Conservation (phyloP, 2,329 filamentous ascomycete genomes). For the Pseudogymnoascus destructans region DNA sequence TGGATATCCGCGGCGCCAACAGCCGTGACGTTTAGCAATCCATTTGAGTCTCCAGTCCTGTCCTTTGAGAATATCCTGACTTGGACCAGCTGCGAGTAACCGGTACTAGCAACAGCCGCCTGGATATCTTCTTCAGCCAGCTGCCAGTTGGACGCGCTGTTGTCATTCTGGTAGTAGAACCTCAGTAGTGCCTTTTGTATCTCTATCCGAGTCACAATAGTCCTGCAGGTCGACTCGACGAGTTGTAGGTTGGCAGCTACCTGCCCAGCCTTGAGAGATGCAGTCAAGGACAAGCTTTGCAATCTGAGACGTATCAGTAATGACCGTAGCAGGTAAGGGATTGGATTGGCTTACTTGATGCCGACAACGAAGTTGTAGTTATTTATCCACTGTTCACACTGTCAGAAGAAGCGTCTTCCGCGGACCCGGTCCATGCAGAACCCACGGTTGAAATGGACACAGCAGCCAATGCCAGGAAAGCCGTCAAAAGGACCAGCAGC, state of each 20-base stretch:
- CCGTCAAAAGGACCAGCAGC: constrained; percentile 61
- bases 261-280: constrained; percentile 75
- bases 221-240: constrained; percentile 60
- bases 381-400: constrained; percentile 37
- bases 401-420: neutral
- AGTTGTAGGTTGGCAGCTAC: constrained; percentile 67
- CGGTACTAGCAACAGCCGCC: constrained; percentile 51
- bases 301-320: constrained; percentile 27
- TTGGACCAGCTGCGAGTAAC: constrained; percentile 47
- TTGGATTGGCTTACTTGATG: constrained; percentile 31
- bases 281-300: constrained; percentile 59
- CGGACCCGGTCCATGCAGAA: constrained; percentile 30
- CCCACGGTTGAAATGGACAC: constrained; percentile 60
- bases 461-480: constrained; percentile 62
- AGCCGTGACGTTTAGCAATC: constrained; percentile 52
- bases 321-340: neutral
- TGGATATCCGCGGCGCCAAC: constrained; percentile 36
- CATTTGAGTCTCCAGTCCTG: constrained; percentile 39
- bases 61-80: constrained; percentile 61
- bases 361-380: constrained; percentile 47
- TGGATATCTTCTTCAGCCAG: constrained; percentile 50
- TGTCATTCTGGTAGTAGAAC: constrained; percentile 43
- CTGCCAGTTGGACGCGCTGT: constrained; percentile 45
- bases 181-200: constrained; percentile 39
- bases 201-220: constrained; percentile 54